Conservation (phyloP, 139 green algal species). For the Ettlia oleoabundans region DNA sequence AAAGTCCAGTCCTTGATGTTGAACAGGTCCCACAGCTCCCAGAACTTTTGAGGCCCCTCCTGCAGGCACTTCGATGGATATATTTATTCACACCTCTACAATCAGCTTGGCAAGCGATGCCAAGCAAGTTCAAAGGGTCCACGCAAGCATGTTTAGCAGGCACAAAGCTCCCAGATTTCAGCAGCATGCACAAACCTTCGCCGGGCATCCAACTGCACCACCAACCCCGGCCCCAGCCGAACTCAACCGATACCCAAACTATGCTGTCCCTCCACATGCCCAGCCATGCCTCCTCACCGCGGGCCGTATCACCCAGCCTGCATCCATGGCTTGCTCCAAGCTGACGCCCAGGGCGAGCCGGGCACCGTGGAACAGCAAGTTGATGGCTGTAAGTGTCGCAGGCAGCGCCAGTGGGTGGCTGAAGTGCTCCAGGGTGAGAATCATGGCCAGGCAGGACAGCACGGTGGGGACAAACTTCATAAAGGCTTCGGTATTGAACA, state of each 20-base stretch:
- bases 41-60: constrained; percentile 15
- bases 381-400: constrained; percentile 56
- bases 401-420: constrained; percentile 68
- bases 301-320: constrained; percentile 65
- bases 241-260: too few species aligned
- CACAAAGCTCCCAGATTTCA: too few species aligned
- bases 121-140: neutral
- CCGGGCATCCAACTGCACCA: too few species aligned
- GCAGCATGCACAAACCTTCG: too few species aligned
- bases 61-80: too few species aligned
- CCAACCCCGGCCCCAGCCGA: too few species aligned
- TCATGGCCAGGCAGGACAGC: constrained; percentile 44
- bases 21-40: constrained; percentile 74
- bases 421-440: constrained; percentile 58
- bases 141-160: neutral
- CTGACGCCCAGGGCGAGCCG: constrained; percentile 49
- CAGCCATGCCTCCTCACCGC: too few species aligned
- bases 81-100: too few species aligned
- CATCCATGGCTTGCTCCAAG: constrained; percentile 59
- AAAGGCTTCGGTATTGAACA: constrained; percentile 44
- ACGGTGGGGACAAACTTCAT: constrained; percentile 67
- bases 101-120: too few species aligned
- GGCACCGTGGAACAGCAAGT: constrained; percentile 58
- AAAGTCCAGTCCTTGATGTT: constrained; percentile 52
- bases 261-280: too few species aligned